These are phyloP conservation scores for Tagetes erecta DNA, from an alignment of 129 eudicot species.

Conservation along the genomic window DNA sequence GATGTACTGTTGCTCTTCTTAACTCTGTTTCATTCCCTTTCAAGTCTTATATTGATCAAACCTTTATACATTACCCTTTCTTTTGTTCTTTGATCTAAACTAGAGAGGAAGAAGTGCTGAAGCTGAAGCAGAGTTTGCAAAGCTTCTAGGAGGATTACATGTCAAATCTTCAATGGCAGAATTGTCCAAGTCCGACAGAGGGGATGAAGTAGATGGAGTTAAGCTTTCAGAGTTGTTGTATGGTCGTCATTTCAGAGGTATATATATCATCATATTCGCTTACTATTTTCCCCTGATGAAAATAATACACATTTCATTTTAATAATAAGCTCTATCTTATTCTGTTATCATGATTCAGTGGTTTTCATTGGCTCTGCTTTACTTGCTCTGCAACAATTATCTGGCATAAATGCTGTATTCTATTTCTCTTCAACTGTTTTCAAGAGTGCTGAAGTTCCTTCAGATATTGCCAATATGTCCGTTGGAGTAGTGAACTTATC, in stretches of 20 bases:
- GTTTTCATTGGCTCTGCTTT: slow-evolving; percentile 77
- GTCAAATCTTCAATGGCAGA: slow-evolving; percentile 82
- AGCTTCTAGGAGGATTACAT: slow-evolving; percentile 70
- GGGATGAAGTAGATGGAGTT: slow-evolving; percentile 62
- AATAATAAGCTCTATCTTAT: not conserved
- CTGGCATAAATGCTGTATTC: slow-evolving; percentile 87
- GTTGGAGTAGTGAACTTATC: slow-evolving; percentile 67
- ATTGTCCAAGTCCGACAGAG: slow-evolving; percentile 71
- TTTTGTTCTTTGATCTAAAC: slow-evolving; percentile 24
- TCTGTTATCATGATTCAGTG: slow-evolving; percentile 47
- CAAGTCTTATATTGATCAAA: not conserved
- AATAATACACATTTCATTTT: not conserved
- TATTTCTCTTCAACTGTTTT: slow-evolving; percentile 88
- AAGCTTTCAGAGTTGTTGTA: slow-evolving; percentile 58
- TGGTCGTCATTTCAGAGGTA: slow-evolving; percentile 74
- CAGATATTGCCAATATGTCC: slow-evolving; percentile 65
- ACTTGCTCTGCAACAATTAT: slow-evolving; percentile 77
- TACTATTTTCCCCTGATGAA: not conserved
- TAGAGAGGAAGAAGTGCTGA: slow-evolving; percentile 81
- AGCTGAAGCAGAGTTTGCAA: slow-evolving; percentile 68
- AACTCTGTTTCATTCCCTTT: slow-evolving; percentile 4
- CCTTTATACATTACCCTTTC: not conserved
- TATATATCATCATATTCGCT: not conserved
- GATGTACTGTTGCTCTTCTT: not conserved
- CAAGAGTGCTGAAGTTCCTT: slow-evolving; percentile 75